phyloP scores from a whole-genome alignment of 2,329 filamentous ascomycete genomes.

The Scortechinia acanthostroma region DNA sequence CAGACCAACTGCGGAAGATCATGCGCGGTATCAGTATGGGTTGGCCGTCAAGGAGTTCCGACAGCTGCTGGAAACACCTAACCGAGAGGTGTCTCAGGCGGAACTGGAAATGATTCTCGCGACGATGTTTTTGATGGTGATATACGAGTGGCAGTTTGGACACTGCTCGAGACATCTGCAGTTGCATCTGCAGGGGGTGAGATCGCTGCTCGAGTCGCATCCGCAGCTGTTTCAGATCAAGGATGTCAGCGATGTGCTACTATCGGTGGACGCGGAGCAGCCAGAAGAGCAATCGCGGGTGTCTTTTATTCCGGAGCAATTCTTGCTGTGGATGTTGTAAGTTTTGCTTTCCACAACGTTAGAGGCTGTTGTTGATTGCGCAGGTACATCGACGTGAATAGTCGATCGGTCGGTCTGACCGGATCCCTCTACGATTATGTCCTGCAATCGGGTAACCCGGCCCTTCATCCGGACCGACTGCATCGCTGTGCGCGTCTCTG shows the following conservation, averaged over 20 bases:
- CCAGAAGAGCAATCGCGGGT: conserved; percentile 7
- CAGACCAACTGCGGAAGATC: neutral
- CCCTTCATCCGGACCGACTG: conserved; percentile 19
- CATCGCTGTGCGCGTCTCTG: conserved; percentile 21
- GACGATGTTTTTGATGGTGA: conserved; percentile 23
- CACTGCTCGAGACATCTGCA: conserved; percentile 19
- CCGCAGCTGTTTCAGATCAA: conserved; percentile 9
- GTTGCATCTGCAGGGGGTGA: conserved; percentile 22
- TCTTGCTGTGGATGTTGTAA: conserved; percentile 22
- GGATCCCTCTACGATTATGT: conserved; percentile 21
- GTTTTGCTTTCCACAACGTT: conserved; percentile 5
- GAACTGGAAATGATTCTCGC: conserved; percentile 22
- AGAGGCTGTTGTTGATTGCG: conserved; percentile 13
- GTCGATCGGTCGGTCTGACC: conserved; percentile 12
- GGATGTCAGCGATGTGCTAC: neutral
- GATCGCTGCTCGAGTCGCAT: conserved; percentile 21
- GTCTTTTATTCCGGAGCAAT: conserved; percentile 22
- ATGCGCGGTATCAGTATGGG: neutral
- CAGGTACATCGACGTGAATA: neutral
- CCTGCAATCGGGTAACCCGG: conserved; percentile 8
- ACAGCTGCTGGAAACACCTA: conserved; percentile 17
- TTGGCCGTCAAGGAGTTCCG: conserved; percentile 24
- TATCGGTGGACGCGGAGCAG: no score
- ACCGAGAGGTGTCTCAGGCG: conserved; percentile 12
- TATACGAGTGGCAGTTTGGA: conserved; percentile 15